Percentiles rank a stretch among this genome's conserved stretches.
Evolutionary conservation across 2,329 filamentous ascomycete species (phyloP).

Genomic region (Ophiosphaerella korrae): DNA sequence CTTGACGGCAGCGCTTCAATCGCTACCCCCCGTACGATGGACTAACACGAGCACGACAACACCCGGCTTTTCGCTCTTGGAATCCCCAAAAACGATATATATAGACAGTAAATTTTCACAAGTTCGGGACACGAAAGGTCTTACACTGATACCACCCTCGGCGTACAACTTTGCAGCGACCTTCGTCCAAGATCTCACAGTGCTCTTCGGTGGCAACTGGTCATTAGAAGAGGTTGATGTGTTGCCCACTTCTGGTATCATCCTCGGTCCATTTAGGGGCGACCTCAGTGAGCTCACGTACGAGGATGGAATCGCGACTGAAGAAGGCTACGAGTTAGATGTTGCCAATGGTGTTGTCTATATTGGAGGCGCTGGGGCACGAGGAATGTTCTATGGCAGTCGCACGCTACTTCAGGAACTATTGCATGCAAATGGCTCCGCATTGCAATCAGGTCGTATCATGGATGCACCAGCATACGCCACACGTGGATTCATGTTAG

Average conservation of each 20-base stretch:
- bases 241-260: slow-evolving; percentile 49
- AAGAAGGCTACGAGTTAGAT: slow-evolving; percentile 58
- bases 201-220: slow-evolving; percentile 51
- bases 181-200: slow-evolving; percentile 53
- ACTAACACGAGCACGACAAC: slow-evolving; percentile 12
- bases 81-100: slow-evolving; percentile 46
- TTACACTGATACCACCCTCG: slow-evolving; percentile 59
- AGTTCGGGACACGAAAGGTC: slow-evolving; percentile 50
- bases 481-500: slow-evolving; percentile 53
- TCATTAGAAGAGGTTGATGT: slow-evolving; percentile 46
- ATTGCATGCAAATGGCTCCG: slow-evolving; percentile 41
- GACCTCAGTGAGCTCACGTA: slow-evolving; percentile 48
- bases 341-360: slow-evolving; percentile 41
- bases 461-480: slow-evolving; percentile 52
- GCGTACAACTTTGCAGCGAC: slow-evolving; percentile 56
- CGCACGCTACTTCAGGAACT: slow-evolving; percentile 53
- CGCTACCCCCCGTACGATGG: slow-evolving; percentile 47
- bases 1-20: slow-evolving; percentile 43
- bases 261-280: slow-evolving; percentile 46
- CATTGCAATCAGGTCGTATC: slow-evolving; percentile 33
- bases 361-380: slow-evolving; percentile 51
- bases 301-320: slow-evolving; percentile 53
- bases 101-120: slow-evolving; percentile 49
- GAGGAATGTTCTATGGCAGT: slow-evolving; percentile 57
- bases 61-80: slow-evolving; percentile 28